Percentiles rank a stretch among this genome's conserved stretches.
These are phyloP conservation scores for Salvia splendens DNA, from an alignment of 257 asterid species.

Conservation along the genomic window DNA sequence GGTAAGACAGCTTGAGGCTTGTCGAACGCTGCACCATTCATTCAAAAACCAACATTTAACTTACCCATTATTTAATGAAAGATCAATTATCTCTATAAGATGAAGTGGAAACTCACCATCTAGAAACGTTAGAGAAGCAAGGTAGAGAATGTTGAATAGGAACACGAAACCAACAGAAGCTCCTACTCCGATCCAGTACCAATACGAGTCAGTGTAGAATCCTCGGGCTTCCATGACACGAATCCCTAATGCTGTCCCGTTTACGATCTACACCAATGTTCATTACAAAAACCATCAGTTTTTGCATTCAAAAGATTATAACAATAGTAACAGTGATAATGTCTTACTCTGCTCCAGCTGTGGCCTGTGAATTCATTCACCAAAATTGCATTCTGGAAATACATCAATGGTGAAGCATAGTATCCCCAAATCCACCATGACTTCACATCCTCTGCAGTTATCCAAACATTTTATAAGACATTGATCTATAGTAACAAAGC, in stretches of 20 bases:
- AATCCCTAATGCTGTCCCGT: slow-evolving; percentile 52
- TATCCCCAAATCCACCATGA: slow-evolving; percentile 85
- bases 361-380: slow-evolving; percentile 62
- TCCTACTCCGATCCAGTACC: slow-evolving; percentile 73
- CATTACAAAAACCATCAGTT: neutral
- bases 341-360: slow-evolving; percentile 62
- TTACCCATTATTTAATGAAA: neutral
- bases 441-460: slow-evolving; percentile 53
- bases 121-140: slow-evolving; percentile 45
- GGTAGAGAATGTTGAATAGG: slow-evolving; percentile 44
- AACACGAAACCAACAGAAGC: slow-evolving; percentile 46
- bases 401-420: slow-evolving; percentile 74
- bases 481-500: neutral
- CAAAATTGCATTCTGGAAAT: slow-evolving; percentile 62
- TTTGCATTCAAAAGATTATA: no score
- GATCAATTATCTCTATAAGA: neutral
- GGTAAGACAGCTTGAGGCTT: slow-evolving; percentile 59
- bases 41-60: no score
- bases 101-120: slow-evolving; percentile 42
- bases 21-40: slow-evolving; percentile 48
- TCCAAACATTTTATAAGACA: slow-evolving; percentile 19
- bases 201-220: slow-evolving; percentile 51
- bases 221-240: slow-evolving; percentile 44
- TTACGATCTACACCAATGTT: slow-evolving; percentile 36
- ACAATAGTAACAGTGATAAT: neutral